Evolutionary conservation across 257 asterid species (phyloP).

Genomic region (Ocimum tenuiflorum): DNA sequence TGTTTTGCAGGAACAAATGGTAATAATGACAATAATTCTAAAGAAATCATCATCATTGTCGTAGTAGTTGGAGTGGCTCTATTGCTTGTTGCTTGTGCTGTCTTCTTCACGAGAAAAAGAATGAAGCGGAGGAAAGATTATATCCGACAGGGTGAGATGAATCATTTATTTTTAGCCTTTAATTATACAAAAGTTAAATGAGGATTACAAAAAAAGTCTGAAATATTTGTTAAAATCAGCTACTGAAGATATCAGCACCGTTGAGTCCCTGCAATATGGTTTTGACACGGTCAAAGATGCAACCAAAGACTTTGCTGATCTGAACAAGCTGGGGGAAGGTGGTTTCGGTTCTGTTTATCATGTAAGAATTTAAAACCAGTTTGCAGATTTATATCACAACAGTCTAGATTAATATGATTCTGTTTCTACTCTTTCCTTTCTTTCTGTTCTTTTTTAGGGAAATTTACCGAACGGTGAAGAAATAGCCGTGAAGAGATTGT

Average conservation of each 20-base stretch:
- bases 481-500: not conserved
- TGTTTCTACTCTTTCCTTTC: too few species aligned
- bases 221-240: not conserved
- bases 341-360: not conserved
- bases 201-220: too few species aligned
- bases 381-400: too few species aligned
- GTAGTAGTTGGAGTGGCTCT: not conserved
- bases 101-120: too few species aligned
- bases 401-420: too few species aligned
- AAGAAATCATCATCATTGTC: not conserved
- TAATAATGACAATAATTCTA: not conserved
- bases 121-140: not conserved
- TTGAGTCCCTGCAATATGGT: slow-evolving; percentile 22
- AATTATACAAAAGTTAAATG: too few species aligned
- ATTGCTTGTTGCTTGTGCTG: too few species aligned
- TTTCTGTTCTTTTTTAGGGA: too few species aligned
- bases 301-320: too few species aligned
- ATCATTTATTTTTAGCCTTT: too few species aligned
- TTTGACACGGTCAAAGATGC: slow-evolving; percentile 6
- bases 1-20: too few species aligned
- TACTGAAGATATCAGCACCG: not conserved
- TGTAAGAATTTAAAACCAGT: not conserved
- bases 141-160: not conserved
- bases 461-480: too few species aligned
- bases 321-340: not conserved